Evolutionary conservation across 768 basidiomycete genomes (phyloP), one percentile per base, ranked within the genome.

Genomic region (Floccularia luteovirens): DNA sequence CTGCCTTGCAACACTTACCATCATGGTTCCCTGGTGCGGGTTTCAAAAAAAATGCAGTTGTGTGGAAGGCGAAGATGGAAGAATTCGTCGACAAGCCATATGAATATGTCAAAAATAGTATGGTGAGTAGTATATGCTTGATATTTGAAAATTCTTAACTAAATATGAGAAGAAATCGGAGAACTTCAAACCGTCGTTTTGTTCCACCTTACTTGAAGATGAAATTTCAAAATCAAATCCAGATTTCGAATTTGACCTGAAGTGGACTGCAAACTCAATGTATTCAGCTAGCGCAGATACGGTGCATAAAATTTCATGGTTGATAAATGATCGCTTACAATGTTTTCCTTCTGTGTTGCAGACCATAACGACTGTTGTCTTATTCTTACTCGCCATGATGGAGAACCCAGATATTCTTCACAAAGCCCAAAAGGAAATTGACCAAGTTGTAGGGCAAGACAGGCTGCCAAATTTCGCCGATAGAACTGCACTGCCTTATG

Each of bases 221-320:
- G 56, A 64, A 24, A 53, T 55, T 34, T 46, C 60, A 45, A 63
- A 61, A 35, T 42, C 57, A 27, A 52, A 69, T 7, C 10, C 8
- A 8, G 27, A 30, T 43, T 72, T 70, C 32, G 79, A 83, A 49
- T 77, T 77, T 45, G 84, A 88, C 48, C 63, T 87, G 33, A 79
- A 82, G 43, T 84, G 83, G 82, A 77, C 81, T 1, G 85, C 86
- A n/a, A 86, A 87, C 55, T 86, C 83, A 22, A 85, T 88, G 80
- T 87, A 82, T 53, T 62, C 69, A 4, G 76, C 72, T 12, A 79
- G 79, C 48, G 64, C 73, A 25, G 82, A 85, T 48, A 83, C 80
- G 0, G 82, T 79, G 33, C n/a, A 21, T 22, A 38, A 20, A 17
- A 16, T 32, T 23, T 21, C 16, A 3, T 20, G 24, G 27, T 32